phyloP scores from a whole-genome alignment of 1,284 basidiomycete genomes.

The Ganoderma sp. region DNA sequence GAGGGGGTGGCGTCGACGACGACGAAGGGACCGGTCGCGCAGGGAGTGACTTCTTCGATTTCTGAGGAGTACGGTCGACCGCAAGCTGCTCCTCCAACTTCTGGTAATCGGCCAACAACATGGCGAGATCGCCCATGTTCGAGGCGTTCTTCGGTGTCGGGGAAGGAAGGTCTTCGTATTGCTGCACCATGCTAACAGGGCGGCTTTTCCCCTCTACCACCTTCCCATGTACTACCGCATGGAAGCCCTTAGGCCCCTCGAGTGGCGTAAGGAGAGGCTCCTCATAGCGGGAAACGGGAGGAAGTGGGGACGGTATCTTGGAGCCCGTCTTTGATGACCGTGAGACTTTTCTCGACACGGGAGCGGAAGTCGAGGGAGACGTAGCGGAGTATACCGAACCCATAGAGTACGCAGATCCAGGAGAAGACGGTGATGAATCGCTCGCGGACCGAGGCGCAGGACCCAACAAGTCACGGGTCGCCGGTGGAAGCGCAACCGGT shows the following conservation, averaged over 20 bases:
- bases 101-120: constrained; percentile 38
- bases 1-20: constrained; percentile 19
- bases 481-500: constrained; percentile 19
- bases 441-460: constrained; percentile 26
- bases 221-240: constrained; percentile 42
- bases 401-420: constrained; percentile 26
- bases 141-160: constrained; percentile 31
- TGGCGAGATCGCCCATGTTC: constrained; percentile 38
- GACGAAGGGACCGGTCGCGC: constrained; percentile 10
- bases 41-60: constrained; percentile 31
- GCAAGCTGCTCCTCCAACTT: constrained; percentile 39
- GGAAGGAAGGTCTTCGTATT: constrained; percentile 26
- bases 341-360: constrained; percentile 24
- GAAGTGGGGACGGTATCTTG: constrained; percentile 18
- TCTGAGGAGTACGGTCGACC: constrained; percentile 30
- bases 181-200: constrained; percentile 25
- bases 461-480: constrained; percentile 29
- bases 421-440: constrained; percentile 24
- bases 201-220: constrained; percentile 33
- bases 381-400: constrained; percentile 25
- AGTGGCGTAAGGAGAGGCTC: constrained; percentile 34
- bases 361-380: constrained; percentile 22
- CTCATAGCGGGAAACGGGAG: constrained; percentile 24
- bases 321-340: constrained; percentile 14
- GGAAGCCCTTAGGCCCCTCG: constrained; percentile 35